These are phyloP conservation scores for Aspergillus melleus DNA, from an alignment of 2,329 filamentous ascomycete genomes.

Conservation along the genomic window DNA sequence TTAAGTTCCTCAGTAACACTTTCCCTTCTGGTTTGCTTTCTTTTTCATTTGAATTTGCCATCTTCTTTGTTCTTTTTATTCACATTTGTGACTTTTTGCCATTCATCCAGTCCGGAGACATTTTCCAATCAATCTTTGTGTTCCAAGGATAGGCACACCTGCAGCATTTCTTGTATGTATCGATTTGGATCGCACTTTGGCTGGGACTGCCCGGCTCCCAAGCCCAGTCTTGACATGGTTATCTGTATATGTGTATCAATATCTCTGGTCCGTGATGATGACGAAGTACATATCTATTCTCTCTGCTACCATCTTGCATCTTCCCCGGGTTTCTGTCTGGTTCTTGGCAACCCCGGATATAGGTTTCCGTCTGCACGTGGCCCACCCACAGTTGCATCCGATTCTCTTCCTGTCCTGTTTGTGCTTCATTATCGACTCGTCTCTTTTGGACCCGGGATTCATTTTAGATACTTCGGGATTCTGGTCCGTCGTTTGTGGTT, in stretches of 20 bases:
- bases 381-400: background rate
- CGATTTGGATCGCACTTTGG: background rate
- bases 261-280: background rate
- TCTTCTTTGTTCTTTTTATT: background rate
- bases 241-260: conserved; percentile 1
- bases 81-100: background rate
- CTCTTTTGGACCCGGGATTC: background rate
- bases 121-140: background rate
- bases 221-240: background rate
- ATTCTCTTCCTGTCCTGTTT: background rate
- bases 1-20: background rate
- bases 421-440: background rate
- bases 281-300: background rate
- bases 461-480: conserved; percentile 3
- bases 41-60: background rate
- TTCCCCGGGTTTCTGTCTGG: background rate
- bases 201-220: background rate
- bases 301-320: background rate
- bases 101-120: background rate
- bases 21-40: background rate
- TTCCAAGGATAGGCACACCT: background rate
- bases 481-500: background rate
- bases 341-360: conserved; percentile 4
- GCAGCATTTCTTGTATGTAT: background rate
- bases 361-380: conserved; percentile 5